phyloP scores from a whole-genome alignment of 2,329 filamentous ascomycete genomes.

The Pseudodiploospora longispora region DNA sequence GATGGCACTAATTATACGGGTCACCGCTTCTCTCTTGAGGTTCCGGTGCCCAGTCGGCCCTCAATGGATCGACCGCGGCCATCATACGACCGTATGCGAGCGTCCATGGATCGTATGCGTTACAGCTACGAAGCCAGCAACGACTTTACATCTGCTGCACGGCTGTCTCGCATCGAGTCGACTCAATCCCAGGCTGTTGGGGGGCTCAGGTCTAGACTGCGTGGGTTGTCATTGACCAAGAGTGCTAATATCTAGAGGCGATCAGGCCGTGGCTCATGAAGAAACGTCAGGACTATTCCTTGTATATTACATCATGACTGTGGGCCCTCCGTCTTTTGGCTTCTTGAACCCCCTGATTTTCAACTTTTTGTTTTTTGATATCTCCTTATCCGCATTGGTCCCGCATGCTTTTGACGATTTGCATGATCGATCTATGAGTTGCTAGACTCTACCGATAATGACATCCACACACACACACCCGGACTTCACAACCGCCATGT shows the following conservation, averaged over 20 bases:
- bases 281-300: slow-evolving; percentile 7
- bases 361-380: slow-evolving; percentile 18
- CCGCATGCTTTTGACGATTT: slow-evolving; percentile 36
- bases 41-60: slow-evolving; percentile 31
- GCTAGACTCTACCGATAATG: slow-evolving; percentile 14
- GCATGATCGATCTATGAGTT: slow-evolving; percentile 42
- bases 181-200: slow-evolving; percentile 39
- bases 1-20: slow-evolving; percentile 86
- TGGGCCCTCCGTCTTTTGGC: slow-evolving; percentile 4
- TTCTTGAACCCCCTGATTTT: slow-evolving; percentile 22
- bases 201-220: slow-evolving; percentile 30
- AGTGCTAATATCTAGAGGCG: slow-evolving; percentile 28
- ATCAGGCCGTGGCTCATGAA: slow-evolving; percentile 5
- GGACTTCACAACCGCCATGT: background rate
- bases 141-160: slow-evolving; percentile 86
- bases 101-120: slow-evolving; percentile 78
- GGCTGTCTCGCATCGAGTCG: slow-evolving; percentile 77
- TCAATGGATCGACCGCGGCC: slow-evolving; percentile 65
- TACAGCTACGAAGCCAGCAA: slow-evolving; percentile 79
- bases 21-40: slow-evolving; percentile 47
- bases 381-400: slow-evolving; percentile 19
- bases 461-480: slow-evolving; percentile 6
- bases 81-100: slow-evolving; percentile 80
- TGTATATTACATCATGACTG: slow-evolving; percentile 23
- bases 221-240: slow-evolving; percentile 35